phyloP scores from a whole-genome alignment of 768 basidiomycete species.

The Leccinum ochraceum region DNA sequence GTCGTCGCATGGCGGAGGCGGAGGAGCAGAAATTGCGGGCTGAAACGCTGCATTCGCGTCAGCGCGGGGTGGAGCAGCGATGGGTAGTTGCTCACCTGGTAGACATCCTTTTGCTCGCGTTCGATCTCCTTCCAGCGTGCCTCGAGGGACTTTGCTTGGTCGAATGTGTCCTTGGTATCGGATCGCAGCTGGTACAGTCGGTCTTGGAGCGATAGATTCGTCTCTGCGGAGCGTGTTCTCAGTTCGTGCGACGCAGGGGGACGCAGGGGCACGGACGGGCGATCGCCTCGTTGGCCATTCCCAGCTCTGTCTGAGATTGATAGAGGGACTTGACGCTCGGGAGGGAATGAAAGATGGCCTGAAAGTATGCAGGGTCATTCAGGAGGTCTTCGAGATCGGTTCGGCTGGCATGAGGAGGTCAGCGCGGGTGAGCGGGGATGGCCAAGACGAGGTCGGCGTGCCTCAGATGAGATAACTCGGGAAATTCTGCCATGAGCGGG shows the following conservation, averaged over 20 bases:
- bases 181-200: constrained; percentile 71
- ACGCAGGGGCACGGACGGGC: constrained; percentile 59
- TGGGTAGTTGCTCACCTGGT: constrained; percentile 58
- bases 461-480: constrained; percentile 74
- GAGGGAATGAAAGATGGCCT: constrained; percentile 83
- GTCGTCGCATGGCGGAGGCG: constrained; percentile 86
- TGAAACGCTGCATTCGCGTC: constrained; percentile 61
- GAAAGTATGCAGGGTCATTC: constrained; percentile 79
- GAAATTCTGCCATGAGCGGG: constrained; percentile 62
- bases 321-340: constrained; percentile 73
- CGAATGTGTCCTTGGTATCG: constrained; percentile 85
- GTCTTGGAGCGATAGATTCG: constrained; percentile 77
- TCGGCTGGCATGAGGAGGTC: constrained; percentile 48
- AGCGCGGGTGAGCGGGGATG: constrained; percentile 2
- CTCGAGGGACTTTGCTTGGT: constrained; percentile 82
- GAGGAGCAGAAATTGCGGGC: constrained; percentile 85
- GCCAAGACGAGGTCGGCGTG: constrained; percentile 37
- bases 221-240: constrained; percentile 45
- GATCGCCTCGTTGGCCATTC: constrained; percentile 82
- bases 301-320: constrained; percentile 73
- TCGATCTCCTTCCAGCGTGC: constrained; percentile 84
- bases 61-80: constrained; percentile 4
- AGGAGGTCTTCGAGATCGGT: constrained; percentile 91
- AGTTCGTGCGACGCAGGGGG: constrained; percentile 4
- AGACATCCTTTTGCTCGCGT: constrained; percentile 84